Evolutionary conservation across 1,284 basidiomycete genomes (phyloP), one percentile per base, ranked within the genome.

Genomic region (Tylopilus sp.): DNA sequence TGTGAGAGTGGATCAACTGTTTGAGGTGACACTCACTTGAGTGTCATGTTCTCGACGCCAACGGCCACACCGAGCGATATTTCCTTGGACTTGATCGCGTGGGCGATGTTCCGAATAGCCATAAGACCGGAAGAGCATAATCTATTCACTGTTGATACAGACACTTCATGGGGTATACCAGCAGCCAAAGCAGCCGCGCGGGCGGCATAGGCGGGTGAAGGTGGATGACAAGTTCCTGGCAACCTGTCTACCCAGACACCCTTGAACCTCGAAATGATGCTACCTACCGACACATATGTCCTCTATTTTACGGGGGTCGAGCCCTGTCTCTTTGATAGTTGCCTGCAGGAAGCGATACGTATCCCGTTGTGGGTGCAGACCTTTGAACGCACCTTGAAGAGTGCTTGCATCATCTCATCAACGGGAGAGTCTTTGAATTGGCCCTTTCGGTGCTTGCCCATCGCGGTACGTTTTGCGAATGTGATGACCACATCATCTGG

Each of bases 101-200:
- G 87, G 2, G 90, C 89, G 46, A 94, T 83, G 60, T 75, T 84
- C 48, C 90, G 81, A 56, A 94, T 84, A 7, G 92, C 85, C 86
- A 93, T 93, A 40, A 94, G 77, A 28, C 92, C 92, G 1, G 89
- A 92, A 1, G 89, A 87, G 67, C 92, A 94, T 19, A 92, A 76
- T 42, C 92, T 78, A 67, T 94, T 94, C 43, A 93, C 83, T n/a
- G 87, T 84, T 11, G 84, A 82, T 42, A 88, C 83, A 14, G 92
- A 90, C 3, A 92, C 86, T 43, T 82, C 72, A 50, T 85, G 78
- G 4, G 90, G 91, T 53, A 93, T 86, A 4, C 90, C 90, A 24
- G 92, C 90, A 15, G 90, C 86, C 42, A 93, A 77, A 1, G 88
- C 87, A 9, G 90, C 90, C 11, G 90, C 88, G 25, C 89, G 77